phyloP scores from a whole-genome alignment of 345 rosid genomes.

The Eucalyptus curtisii region DNA sequence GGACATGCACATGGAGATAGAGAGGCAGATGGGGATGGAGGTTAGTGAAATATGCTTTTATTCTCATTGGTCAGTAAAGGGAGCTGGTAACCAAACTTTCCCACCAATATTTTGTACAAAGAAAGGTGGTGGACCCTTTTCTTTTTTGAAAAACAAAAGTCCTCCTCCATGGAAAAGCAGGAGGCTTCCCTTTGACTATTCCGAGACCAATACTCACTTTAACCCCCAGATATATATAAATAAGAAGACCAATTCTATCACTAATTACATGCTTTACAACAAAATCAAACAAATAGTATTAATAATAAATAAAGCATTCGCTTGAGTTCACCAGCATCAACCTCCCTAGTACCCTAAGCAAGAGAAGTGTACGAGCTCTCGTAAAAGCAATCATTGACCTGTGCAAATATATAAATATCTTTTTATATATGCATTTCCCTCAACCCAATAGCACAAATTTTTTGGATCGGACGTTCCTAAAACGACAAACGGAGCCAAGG shows the following conservation, averaged over 20 bases:
- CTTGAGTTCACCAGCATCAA: neutral
- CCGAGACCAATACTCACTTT: neutral
- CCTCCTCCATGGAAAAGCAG: slow-evolving; percentile 1
- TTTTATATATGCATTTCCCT: neutral
- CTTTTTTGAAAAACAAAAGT: slow-evolving; percentile 14
- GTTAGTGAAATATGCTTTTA: neutral
- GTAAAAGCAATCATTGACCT: neutral
- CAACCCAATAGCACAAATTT: neutral
- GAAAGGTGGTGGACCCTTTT: slow-evolving; percentile 4
- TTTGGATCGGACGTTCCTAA: neutral
- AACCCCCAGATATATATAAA: neutral
- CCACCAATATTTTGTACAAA: slow-evolving; percentile 8
- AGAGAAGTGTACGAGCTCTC: neutral
- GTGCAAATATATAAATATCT: neutral
- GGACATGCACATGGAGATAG: neutral
- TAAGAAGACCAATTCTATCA: neutral
- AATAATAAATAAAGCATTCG: neutral
- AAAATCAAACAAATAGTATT: neutral
- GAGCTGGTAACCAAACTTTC: slow-evolving; percentile 41
- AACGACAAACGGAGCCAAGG: neutral
- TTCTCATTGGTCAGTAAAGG: slow-evolving; percentile 19
- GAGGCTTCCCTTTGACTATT: slow-evolving; percentile 23
- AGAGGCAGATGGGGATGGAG: neutral
- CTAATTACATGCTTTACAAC: neutral
- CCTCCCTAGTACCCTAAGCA: neutral